Evolutionary conservation across 78 protist genomes (phyloP).

Genomic region (Emiliania huxleyi): DNA sequence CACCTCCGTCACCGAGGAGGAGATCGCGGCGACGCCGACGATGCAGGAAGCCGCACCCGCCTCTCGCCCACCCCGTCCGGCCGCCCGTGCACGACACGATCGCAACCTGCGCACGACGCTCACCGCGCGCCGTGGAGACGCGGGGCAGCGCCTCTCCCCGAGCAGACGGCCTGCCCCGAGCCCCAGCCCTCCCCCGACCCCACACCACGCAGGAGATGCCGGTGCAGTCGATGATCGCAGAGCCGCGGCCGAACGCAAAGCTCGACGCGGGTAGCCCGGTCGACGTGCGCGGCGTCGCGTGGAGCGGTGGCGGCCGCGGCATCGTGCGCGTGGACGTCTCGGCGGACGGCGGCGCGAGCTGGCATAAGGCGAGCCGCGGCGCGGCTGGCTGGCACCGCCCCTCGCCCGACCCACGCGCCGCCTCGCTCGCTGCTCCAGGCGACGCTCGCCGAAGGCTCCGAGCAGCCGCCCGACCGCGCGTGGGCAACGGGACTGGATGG

Average conservation of each 20-base stretch:
- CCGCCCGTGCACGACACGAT: no score
- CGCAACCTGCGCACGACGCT: no score
- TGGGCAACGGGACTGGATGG: no score
- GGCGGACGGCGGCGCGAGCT: constrained; percentile 75
- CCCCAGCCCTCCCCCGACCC: no score
- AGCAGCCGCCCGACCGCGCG: constrained; percentile 38
- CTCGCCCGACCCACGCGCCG: background rate
- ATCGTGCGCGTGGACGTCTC: constrained; percentile 86
- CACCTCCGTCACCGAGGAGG: background rate
- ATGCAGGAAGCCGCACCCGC: no score
- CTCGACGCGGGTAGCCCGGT: background rate
- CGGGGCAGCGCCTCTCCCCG: no score
- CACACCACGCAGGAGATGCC: no score
- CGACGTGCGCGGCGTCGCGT: background rate
- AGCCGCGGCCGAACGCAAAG: constrained; percentile 40
- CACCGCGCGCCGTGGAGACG: no score
- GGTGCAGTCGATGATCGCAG: constrained; percentile 65
- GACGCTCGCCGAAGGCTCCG: background rate
- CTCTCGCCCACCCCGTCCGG: no score
- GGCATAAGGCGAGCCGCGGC: constrained; percentile 61
- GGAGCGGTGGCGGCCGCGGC: constrained; percentile 83
- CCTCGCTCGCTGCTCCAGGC: no score
- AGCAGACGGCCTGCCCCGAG: no score
- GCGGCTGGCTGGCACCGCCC: constrained; percentile 15
- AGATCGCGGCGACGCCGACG: background rate